Evolutionary conservation across 208 protist species (phyloP), one percentile per base, ranked within the genome.

Genomic region (Trypanosoma theileri): DNA sequence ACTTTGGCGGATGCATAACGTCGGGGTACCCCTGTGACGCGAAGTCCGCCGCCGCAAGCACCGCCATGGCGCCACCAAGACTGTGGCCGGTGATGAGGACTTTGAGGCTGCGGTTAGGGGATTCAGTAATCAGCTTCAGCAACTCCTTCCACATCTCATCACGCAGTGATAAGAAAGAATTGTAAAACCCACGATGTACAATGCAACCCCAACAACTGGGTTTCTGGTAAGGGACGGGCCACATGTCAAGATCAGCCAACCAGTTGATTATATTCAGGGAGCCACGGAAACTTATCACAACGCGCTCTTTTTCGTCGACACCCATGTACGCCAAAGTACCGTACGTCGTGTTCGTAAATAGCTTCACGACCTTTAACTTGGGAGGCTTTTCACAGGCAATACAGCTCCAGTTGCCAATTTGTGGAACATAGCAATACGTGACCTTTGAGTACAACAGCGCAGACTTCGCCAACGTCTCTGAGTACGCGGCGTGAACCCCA

Each of bases 51-150:
- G 84, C 81, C 16, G 66, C 55, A 11, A 92, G 63, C 17, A 76
- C 11, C 4, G 89, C 86, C 7, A 92, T 63, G 8, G 89, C 89
- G n/a, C 74, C 89, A 46, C 89, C 89, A 19, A 94, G 73, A 8
- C 81, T 89, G 81, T 94, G 89, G 3, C 89, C 89, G 1, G 86
- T 89, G 59, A 94, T 26, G 63, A 92, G 68, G 16, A 90, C n/a
- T 4, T 28, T 46, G 57, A 80, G 79, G 51, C 9, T 46, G 9
- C n/a, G n/a, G n/a, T n/a, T n/a, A n/a, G 75, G 84, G 69, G 86
- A 69, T 17, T 21, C 21, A 6, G 0, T 40, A 6, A 66, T 68
- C 51, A 92, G 75, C 35, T 46, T 9, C 44, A 68, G 51, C 16
- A 88, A 45, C 40, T 85, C 79, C 0, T 40, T 11, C 42, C 75